phyloP scores from a whole-genome alignment of 129 eudicot species.

The Flaveria brownii region DNA sequence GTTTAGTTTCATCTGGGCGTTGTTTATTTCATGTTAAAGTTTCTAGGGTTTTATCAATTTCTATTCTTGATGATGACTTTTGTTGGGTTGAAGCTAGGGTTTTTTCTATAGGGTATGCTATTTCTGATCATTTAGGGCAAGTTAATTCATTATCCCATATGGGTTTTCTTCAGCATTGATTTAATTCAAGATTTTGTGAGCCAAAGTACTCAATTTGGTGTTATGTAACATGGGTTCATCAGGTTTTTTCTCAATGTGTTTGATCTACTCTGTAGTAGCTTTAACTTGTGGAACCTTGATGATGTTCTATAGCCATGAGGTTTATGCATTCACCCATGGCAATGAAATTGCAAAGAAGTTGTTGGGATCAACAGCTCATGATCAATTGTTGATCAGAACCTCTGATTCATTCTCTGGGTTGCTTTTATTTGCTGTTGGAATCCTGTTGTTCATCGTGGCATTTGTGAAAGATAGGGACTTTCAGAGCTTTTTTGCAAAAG shows the following conservation, averaged over 20 bases:
- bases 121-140: conserved; percentile 21
- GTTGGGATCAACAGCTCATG: conserved; percentile 88
- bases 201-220: conserved; percentile 23
- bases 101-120: conserved; percentile 15
- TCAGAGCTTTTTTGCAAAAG: conserved; percentile 83
- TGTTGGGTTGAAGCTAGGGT: conserved; percentile 23
- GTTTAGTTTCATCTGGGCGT: conserved; percentile 20
- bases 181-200: conserved; percentile 18
- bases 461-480: conserved; percentile 84
- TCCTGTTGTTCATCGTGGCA: conserved; percentile 86
- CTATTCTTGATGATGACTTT: conserved; percentile 22
- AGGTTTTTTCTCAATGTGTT: conserved; percentile 70
- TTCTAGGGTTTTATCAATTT: conserved; percentile 19
- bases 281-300: conserved; percentile 65
- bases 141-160: not conserved
- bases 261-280: conserved; percentile 74
- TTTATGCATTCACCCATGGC: conserved; percentile 83
- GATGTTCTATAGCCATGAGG: conserved; percentile 85
- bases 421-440: conserved; percentile 80
- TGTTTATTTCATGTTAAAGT: conserved; percentile 10
- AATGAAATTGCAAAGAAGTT: conserved; percentile 65
- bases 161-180: conserved; percentile 37
- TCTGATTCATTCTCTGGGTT: conserved; percentile 96
- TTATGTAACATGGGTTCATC: conserved; percentile 60
- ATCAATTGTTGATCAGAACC: conserved; percentile 67